Evolutionary conservation across 371 early-diverging fungal genomes (phyloP), one percentile per base, ranked within the genome.

Genomic region (Mucor velutinosus): DNA sequence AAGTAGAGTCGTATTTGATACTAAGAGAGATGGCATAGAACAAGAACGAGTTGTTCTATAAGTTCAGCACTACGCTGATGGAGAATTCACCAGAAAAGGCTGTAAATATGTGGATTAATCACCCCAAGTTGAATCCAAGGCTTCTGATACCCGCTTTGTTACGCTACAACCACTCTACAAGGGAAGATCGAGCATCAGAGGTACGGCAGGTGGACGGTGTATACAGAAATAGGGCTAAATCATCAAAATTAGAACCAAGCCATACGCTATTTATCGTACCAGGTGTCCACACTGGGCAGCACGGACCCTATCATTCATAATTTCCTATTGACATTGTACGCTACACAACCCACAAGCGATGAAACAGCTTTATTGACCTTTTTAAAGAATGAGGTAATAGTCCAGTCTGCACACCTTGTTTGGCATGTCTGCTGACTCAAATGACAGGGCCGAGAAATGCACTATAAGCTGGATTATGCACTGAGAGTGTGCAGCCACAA

Each of bases 291-390:
- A 35, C 82, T 91, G n/a, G 80, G 81, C 27, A 94, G 92, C 70
- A 90, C 89, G 1, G 97, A 97, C 74, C 85, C 93, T 0, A 87
- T 90, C 1, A 88, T 98, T 53, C 97, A 98, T 83, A 97, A 98
- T 75, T 94, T 91, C 61, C 81, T 97, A 15, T 74, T 98, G 25
- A 91, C 92, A 8, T 78, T 97, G 6, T 92, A 94, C 68, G 95
- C 92, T 3, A 85, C 89, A 12, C 91, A 94, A 58, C 83, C 92
- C 0, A 81, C 82, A 4, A 74, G 73, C 14, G 89, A 90, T 66
- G 94, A 84, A 51, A 74, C 84, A 1, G 84, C 84, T 8, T 73
- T 94, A 33, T 68, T 93, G 60, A 81, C 77, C 11, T 95, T 92
- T 75, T 76, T 95, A 66, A 85, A 85, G 4, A 86, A 89, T 10